A percentile compares a stretch with the other conserved stretches of the same genome.
phyloP scores from a whole-genome alignment of 1,139 yeast genomes.

The Suhomyces maxii region DNA sequence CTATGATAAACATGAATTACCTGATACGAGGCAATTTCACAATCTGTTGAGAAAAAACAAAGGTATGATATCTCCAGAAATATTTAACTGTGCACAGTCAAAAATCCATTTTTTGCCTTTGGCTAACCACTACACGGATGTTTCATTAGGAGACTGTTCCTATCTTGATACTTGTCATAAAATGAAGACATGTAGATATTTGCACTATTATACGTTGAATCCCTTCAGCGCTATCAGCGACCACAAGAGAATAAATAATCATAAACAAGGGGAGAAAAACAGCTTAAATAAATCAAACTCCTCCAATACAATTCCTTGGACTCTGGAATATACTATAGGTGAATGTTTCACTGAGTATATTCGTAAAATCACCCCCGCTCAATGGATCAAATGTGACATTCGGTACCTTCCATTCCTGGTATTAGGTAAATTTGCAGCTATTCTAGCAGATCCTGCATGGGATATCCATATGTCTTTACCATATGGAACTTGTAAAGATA shows the following conservation, averaged over 20 bases:
- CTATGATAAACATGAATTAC: conserved; percentile 1
- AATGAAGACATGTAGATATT: conserved; percentile 72
- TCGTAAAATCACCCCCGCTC: conserved; percentile 52
- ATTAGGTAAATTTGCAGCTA: conserved; percentile 82
- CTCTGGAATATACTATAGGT: conserved; percentile 55
- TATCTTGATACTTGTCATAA: conserved; percentile 93
- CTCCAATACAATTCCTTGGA: conserved; percentile 14
- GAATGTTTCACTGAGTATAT: conserved; percentile 46
- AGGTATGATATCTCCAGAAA: conserved; percentile 22
- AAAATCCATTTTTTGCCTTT: conserved; percentile 67
- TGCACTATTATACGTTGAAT: conserved; percentile 70
- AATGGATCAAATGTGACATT: conserved; percentile 87
- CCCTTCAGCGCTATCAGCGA: conserved; percentile 29
- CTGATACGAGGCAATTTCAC: conserved; percentile 11
- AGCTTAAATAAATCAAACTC: not conserved
- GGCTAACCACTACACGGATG: conserved; percentile 56
- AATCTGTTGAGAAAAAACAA: conserved; percentile 13
- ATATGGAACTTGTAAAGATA: conserved; percentile 73
- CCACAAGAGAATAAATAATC: too few relatives aligned
- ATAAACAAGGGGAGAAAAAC: too few relatives aligned
- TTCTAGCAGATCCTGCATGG: conserved; percentile 92
- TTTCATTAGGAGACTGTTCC: conserved; percentile 84
- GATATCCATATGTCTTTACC: conserved; percentile 82
- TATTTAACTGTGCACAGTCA: conserved; percentile 41
- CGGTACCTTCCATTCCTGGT: conserved; percentile 64